Conservation (phyloP, 176 grass and related monocot species). For the Metroxylon sagu region DNA sequence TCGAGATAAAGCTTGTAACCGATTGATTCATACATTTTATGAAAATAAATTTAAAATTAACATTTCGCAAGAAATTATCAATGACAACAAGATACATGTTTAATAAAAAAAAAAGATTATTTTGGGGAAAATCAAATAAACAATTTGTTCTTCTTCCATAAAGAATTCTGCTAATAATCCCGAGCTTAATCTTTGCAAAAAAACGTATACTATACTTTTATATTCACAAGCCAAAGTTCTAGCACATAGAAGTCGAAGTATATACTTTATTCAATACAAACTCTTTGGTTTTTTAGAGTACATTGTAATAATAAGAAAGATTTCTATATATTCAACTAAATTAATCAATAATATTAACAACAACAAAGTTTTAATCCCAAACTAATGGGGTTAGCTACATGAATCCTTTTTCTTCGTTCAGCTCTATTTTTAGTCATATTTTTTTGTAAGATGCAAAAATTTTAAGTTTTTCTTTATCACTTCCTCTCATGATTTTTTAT, state of each 20-base stretch:
- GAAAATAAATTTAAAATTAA: no score
- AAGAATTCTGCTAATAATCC: conserved; percentile 10
- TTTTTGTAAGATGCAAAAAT: no score
- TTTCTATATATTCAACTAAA: not conserved
- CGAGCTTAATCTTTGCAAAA: conserved; percentile 6
- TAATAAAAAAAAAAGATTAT: not conserved
- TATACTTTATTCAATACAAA: conserved; percentile 12
- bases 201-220: conserved; percentile 2
- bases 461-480: no score
- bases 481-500: no score
- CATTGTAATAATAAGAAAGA: not conserved
- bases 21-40: no score
- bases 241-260: conserved; percentile 17
- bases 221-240: conserved; percentile 11
- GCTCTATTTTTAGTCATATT: no score
- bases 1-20: no score
- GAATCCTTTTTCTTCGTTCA: no score
- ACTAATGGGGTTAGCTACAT: no score
- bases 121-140: conserved; percentile 16
- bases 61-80: no score
- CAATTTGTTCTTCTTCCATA: conserved; percentile 7
- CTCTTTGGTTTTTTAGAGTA: not conserved
- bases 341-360: not conserved
- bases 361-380: not conserved
- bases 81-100: no score